These are phyloP conservation scores for Sparassis latifolia DNA, from an alignment of 1,284 basidiomycete genomes.

Conservation along the genomic window DNA sequence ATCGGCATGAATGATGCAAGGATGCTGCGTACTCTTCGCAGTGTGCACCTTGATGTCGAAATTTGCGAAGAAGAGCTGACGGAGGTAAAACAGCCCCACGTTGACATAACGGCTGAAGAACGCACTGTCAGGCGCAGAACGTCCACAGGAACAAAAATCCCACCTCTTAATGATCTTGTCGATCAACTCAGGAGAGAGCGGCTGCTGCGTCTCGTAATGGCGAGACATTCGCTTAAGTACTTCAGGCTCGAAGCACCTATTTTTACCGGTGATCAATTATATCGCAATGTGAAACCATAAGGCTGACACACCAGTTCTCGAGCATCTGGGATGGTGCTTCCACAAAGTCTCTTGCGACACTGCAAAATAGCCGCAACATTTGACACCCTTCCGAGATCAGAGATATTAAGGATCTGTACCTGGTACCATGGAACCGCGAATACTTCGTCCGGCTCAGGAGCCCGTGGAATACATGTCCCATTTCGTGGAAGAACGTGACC, in stretches of 20 bases:
- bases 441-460: constrained; percentile 69
- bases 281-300: background rate
- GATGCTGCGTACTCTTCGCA: constrained; percentile 42
- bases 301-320: constrained; percentile 67
- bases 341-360: constrained; percentile 78
- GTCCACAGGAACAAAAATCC: constrained; percentile 5
- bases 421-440: constrained; percentile 74
- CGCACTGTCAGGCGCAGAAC: background rate
- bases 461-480: constrained; percentile 87
- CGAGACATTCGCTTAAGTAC: constrained; percentile 72
- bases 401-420: constrained; percentile 25
- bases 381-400: background rate
- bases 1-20: too few species aligned
- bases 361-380: constrained; percentile 15
- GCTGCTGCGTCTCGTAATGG: constrained; percentile 70
- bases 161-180: constrained; percentile 74
- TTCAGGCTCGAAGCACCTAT: constrained; percentile 74
- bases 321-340: constrained; percentile 88
- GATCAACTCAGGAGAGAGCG: constrained; percentile 71
- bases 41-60: constrained; percentile 76
- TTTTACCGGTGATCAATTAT: background rate
- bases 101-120: constrained; percentile 66
- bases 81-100: constrained; percentile 72
- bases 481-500: constrained; percentile 77
- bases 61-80: constrained; percentile 78